Evolutionary conservation across 495 filamentous ascomycete species (phyloP).

Genomic region (Penicillium odoratum): DNA sequence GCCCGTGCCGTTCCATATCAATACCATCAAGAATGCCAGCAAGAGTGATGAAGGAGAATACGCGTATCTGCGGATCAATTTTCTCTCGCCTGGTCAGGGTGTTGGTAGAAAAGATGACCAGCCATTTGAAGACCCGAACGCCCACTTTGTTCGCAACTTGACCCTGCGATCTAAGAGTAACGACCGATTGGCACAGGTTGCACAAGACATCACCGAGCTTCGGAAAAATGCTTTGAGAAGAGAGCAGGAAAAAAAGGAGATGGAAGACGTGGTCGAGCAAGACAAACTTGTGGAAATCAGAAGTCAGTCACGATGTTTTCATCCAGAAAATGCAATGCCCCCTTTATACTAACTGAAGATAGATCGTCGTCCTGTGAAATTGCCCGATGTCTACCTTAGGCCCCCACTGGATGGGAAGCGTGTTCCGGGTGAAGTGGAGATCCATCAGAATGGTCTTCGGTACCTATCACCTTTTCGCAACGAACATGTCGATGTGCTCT

Average conservation of each 20-base stretch:
- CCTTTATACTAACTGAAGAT: not conserved
- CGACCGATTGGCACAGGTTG: slow-evolving; percentile 82
- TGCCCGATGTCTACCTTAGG: slow-evolving; percentile 91
- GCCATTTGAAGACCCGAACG: slow-evolving; percentile 93
- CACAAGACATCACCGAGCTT: slow-evolving; percentile 86
- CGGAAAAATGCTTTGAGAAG: slow-evolving; percentile 86
- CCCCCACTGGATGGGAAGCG: slow-evolving; percentile 95
- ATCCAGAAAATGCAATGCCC: not conserved
- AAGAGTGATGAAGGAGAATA: slow-evolving; percentile 94
- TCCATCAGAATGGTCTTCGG: slow-evolving; percentile 97
- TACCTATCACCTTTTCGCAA: slow-evolving; percentile 86
- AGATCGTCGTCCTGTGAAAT: slow-evolving; percentile 83
- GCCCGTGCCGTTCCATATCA: slow-evolving; percentile 97
- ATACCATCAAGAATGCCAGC: slow-evolving; percentile 97
- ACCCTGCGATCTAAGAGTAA: slow-evolving; percentile 91
- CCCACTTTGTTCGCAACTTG: slow-evolving; percentile 92
- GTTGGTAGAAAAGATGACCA: slow-evolving; percentile 98
- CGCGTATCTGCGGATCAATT: slow-evolving; percentile 93
- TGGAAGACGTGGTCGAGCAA: slow-evolving; percentile 99
- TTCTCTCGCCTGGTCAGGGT: slow-evolving; percentile 94
- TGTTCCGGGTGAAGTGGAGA: slow-evolving; percentile 90
- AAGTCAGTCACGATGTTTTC: slow-evolving; percentile 54
- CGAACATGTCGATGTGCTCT: slow-evolving; percentile 88
- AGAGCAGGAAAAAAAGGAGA: slow-evolving; percentile 98
- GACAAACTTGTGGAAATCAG: slow-evolving; percentile 92